Evolutionary conservation across 2,329 filamentous ascomycete genomes (phyloP), one percentile per base, ranked within the genome.

Genomic region (Fusarium sterilihyphosum): DNA sequence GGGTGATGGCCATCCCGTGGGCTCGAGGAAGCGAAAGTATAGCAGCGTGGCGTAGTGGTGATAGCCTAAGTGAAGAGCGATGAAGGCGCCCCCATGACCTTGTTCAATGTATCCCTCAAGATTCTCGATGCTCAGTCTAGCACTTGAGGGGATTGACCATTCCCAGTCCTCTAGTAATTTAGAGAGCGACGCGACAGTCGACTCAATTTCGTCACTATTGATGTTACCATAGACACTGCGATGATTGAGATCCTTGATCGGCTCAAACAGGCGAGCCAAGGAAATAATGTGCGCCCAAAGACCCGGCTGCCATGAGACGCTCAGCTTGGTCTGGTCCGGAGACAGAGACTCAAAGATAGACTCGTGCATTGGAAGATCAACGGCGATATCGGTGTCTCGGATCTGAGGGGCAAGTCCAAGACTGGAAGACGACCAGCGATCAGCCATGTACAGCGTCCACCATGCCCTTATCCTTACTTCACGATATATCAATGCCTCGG

Each of bases 1-100:
- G 18, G 44, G n/a, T 38, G 43, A 18, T 49, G 47, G 16, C 52
- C n/a, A 53, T 53, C n/a, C n/a, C 35, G 50, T 33, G 6, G 50
- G 50, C 17, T 83, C 82, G 6, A 84, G 78, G 57, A 80, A 84
- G 20, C 78, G 81, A 62, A 82, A 84, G 58, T 80, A 84, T 17
- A 84, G 78, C n/a, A 84, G 66, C 0, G 79, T 82, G 3, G 79
- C 73, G 64, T 84, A 84, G 65, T 84, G 81, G 52, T 84, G 79
- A 61, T 78, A 83, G 3, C 79, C 81, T 2, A 84, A 63, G 59
- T 84, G 82, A n/a, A 84, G 70, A 20, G 81, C 80, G 6, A 84
- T 72, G 33, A 84, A 83, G 1, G 77, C 68, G 0, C 81, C 76
- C 13, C 82, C 83, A 2, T 78, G 71, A 13, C 81, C 79, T 18